phyloP scores from a whole-genome alignment of 345 rosid species.

The Hypericum androsaemum region DNA sequence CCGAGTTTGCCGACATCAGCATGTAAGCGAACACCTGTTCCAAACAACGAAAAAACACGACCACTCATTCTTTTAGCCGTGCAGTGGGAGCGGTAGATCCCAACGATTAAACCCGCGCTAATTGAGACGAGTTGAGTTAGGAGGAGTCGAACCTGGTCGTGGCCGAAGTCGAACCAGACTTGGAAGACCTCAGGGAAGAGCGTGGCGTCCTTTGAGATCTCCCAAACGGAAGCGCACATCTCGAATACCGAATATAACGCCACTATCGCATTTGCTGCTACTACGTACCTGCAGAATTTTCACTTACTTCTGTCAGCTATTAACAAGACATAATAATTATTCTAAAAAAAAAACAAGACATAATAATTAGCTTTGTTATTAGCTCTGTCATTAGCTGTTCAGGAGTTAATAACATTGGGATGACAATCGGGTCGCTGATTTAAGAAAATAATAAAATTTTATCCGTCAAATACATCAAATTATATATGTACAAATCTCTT shows the following conservation, averaged over 20 bases:
- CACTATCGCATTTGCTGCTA: slow-evolving; percentile 79
- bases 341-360: neutral
- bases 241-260: slow-evolving; percentile 76
- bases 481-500: too few species aligned
- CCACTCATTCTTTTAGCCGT: neutral
- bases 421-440: too few species aligned
- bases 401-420: too few species aligned
- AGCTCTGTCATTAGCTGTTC: too few species aligned
- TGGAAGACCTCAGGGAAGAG: slow-evolving; percentile 75
- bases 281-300: slow-evolving; percentile 42
- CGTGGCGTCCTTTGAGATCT: slow-evolving; percentile 58
- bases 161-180: slow-evolving; percentile 99
- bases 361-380: neutral
- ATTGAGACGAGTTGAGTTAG: neutral
- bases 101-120: neutral
- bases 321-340: neutral
- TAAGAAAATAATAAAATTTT: too few species aligned
- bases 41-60: neutral
- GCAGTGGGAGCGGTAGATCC: neutral
- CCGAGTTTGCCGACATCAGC: slow-evolving; percentile 69
- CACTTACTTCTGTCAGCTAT: neutral
- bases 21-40: slow-evolving; percentile 74
- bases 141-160: slow-evolving; percentile 59
- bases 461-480: too few species aligned
- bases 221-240: slow-evolving; percentile 75